phyloP scores from a whole-genome alignment of 768 basidiomycete species.

The Suillus subaureus region DNA sequence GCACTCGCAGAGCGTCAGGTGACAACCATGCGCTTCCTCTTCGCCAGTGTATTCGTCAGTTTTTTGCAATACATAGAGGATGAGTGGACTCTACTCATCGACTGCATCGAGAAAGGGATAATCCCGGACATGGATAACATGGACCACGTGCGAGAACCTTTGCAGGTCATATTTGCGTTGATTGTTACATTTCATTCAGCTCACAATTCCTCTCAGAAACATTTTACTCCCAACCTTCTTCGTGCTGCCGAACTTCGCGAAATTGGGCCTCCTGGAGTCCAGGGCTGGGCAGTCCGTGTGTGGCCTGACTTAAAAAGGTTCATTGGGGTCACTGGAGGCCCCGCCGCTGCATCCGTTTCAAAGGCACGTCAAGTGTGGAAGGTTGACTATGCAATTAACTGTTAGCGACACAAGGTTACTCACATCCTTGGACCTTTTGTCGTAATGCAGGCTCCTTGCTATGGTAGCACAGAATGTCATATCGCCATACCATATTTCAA shows the following conservation, averaged over 20 bases:
- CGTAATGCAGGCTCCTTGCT: too few species aligned
- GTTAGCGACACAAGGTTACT: too few species aligned
- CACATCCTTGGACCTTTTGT: too few species aligned
- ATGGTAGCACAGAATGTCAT: too few species aligned
- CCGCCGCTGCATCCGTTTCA: too few species aligned
- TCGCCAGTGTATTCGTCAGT: constrained; percentile 4
- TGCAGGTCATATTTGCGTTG: constrained; percentile 2
- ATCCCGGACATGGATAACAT: constrained; percentile 10
- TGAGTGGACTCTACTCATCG: constrained; percentile 7
- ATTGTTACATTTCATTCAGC: background rate
- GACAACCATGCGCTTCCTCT: constrained; percentile 1
- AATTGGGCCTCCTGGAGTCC: background rate
- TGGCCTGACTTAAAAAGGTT: background rate
- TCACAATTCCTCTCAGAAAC: too few species aligned
- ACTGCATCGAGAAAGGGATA: constrained; percentile 8
- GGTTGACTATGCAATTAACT: too few species aligned
- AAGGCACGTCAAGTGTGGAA: too few species aligned
- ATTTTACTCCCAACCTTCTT: too few species aligned
- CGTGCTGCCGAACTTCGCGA: too few species aligned
- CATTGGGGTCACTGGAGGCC: background rate
- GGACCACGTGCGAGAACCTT: background rate
- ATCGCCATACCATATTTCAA: too few species aligned
- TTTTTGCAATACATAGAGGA: constrained; percentile 9
- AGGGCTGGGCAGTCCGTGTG: constrained; percentile 8
- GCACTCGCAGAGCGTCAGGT: constrained; percentile 1